phyloP scores from a whole-genome alignment of 2,329 filamentous ascomycete genomes.

The Phyllosticta citriasiana region DNA sequence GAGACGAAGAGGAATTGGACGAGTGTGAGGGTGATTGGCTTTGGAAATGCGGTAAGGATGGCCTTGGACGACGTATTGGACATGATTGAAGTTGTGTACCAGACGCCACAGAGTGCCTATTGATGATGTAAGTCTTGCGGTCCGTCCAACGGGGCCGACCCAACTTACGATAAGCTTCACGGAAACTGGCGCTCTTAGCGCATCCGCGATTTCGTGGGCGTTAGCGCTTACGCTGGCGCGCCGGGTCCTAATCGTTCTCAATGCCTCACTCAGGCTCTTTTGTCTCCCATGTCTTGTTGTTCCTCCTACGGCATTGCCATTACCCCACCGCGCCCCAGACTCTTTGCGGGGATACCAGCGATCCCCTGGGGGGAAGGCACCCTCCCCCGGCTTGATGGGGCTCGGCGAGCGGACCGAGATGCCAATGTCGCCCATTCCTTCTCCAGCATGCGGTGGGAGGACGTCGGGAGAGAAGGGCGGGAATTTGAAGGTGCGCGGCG shows the following conservation, averaged over 20 bases:
- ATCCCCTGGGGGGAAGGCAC: constrained; percentile 29
- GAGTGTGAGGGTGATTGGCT: constrained; percentile 82
- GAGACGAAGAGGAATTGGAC: constrained; percentile 92
- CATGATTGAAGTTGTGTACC: constrained; percentile 91
- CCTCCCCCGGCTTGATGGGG: constrained; percentile 11
- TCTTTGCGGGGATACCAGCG: constrained; percentile 54
- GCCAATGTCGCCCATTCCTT: constrained; percentile 12
- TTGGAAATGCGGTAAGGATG: constrained; percentile 83
- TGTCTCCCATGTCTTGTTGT: constrained; percentile 52
- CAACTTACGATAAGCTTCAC: constrained; percentile 69
- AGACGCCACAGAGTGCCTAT: constrained; percentile 73
- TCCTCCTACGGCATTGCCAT: constrained; percentile 17
- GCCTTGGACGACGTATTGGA: constrained; percentile 98
- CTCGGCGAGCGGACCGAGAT: constrained; percentile 10
- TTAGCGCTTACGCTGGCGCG: constrained; percentile 85
- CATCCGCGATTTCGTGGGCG: constrained; percentile 85
- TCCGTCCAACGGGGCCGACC: not conserved
- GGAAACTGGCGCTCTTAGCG: constrained; percentile 81
- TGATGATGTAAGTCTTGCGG: not conserved
- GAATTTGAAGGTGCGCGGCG: constrained; percentile 33
- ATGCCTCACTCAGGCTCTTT: constrained; percentile 83
- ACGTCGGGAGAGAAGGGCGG: constrained; percentile 35
- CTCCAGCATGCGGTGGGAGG: constrained; percentile 26
- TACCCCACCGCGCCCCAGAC: constrained; percentile 35
- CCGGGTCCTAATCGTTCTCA: constrained; percentile 68